phyloP scores from a whole-genome alignment of 202 grass and related monocot species.

The Elaeis oleifera region DNA sequence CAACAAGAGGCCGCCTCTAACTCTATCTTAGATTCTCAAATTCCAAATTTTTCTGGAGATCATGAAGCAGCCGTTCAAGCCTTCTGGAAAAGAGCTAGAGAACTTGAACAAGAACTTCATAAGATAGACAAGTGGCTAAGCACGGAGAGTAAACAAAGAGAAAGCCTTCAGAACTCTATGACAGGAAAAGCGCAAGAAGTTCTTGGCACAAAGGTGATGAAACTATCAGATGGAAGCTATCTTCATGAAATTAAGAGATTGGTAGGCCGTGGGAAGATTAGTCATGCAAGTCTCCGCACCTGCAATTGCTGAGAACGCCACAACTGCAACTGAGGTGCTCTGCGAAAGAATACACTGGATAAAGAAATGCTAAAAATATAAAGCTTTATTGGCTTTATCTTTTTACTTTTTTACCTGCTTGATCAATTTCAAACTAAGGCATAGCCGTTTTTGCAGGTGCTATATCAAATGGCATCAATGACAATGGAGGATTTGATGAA shows the following conservation, averaged over 20 bases:
- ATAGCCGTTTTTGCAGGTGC: slow-evolving; percentile 25
- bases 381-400: too few relatives aligned
- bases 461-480: slow-evolving; percentile 37
- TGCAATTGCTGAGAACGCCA: slow-evolving; percentile 26
- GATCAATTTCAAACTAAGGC: not conserved
- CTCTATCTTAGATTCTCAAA: not conserved
- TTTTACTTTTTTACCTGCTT: not conserved
- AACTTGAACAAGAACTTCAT: slow-evolving; percentile 44
- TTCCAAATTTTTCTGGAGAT: not conserved
- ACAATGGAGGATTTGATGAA: slow-evolving; percentile 27
- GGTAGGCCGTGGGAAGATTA: slow-evolving; percentile 36
- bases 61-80: not conserved
- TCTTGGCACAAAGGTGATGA: slow-evolving; percentile 1
- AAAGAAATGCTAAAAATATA: not conserved
- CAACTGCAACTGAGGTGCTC: slow-evolving; percentile 37
- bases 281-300: slow-evolving; percentile 46
- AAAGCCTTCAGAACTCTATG: not conserved
- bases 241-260: slow-evolving; percentile 32
- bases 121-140: slow-evolving; percentile 17
- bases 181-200: not conserved
- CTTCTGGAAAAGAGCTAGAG: slow-evolving; percentile 34
- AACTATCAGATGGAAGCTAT: slow-evolving; percentile 41
- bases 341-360: not conserved
- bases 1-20: not conserved
- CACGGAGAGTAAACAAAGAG: not conserved